Evolutionary conservation across 2,329 filamentous ascomycete genomes (phyloP).

Genomic region (Plectosphaerella sp.): DNA sequence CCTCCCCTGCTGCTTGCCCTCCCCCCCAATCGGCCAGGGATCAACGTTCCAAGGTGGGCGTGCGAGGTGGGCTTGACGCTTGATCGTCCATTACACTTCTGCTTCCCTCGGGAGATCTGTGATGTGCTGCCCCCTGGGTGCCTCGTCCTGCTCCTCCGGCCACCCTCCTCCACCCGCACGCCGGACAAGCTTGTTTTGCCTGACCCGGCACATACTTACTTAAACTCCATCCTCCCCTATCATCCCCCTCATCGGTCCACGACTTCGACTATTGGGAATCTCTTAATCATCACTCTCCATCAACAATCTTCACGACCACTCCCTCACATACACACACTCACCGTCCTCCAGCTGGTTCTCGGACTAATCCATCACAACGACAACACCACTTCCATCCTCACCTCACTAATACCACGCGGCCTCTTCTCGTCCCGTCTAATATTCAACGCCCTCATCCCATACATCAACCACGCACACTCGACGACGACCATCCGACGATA

Average conservation of each 20-base stretch:
- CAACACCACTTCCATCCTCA: conserved; percentile 2
- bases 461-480: conserved; percentile 3
- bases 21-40: conserved; percentile 30
- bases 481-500: conserved; percentile 1
- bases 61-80: conserved; percentile 39
- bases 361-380: conserved; percentile 19
- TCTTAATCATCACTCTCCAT: conserved; percentile 9
- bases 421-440: conserved; percentile 16
- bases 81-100: conserved; percentile 40
- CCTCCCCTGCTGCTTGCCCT: no score
- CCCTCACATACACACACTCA: not conserved
- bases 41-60: conserved; percentile 23
- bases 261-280: conserved; percentile 14
- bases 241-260: conserved; percentile 17
- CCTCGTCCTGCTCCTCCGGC: conserved; percentile 12
- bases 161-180: conserved; percentile 20
- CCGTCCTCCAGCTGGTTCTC: conserved; percentile 28
- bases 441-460: conserved; percentile 5
- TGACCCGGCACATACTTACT: conserved; percentile 35
- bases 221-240: conserved; percentile 39
- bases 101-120: conserved; percentile 17
- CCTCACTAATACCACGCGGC: conserved; percentile 12
- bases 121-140: conserved; percentile 17
- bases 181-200: conserved; percentile 32
- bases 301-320: conserved; percentile 16